Evolutionary conservation across 345 rosid genomes (phyloP).

Genomic region (Turnera subulata): DNA sequence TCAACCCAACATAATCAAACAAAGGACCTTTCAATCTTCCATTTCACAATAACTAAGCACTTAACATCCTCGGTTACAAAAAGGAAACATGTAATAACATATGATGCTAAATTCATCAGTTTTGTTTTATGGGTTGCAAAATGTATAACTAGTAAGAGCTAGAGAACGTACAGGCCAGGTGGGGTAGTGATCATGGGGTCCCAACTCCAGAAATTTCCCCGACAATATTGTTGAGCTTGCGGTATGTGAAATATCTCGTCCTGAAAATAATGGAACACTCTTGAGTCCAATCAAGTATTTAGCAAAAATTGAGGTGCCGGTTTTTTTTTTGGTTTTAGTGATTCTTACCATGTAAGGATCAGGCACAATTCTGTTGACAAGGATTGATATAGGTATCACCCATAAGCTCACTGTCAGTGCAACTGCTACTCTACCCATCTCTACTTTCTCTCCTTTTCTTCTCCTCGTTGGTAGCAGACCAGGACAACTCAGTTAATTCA

Average conservation of each 20-base stretch:
- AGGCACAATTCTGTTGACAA: constrained; percentile 67
- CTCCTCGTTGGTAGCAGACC: no score
- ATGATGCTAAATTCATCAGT: neutral
- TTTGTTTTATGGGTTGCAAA: neutral
- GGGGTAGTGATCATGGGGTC: constrained; percentile 99
- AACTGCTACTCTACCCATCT: constrained; percentile 64
- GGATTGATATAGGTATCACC: constrained; percentile 64
- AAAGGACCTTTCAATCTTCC: neutral
- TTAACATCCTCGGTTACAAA: no score
- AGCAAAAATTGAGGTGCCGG: neutral
- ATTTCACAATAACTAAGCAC: no score
- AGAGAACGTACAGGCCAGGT: constrained; percentile 71
- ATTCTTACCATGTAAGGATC: constrained; percentile 76
- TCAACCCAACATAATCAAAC: neutral
- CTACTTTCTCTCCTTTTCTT: neutral
- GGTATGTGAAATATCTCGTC: constrained; percentile 95
- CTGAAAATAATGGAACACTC: constrained; percentile 30
- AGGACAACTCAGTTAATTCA: no score
- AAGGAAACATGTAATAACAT: no score
- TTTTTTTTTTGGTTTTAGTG: neutral
- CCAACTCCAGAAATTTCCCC: constrained; percentile 76
- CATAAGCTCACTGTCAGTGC: constrained; percentile 67
- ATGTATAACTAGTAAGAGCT: neutral
- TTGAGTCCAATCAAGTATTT: neutral
- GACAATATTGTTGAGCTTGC: constrained; percentile 82